phyloP scores from a whole-genome alignment of 208 protist species.

The Acanthamoeba royreba region DNA sequence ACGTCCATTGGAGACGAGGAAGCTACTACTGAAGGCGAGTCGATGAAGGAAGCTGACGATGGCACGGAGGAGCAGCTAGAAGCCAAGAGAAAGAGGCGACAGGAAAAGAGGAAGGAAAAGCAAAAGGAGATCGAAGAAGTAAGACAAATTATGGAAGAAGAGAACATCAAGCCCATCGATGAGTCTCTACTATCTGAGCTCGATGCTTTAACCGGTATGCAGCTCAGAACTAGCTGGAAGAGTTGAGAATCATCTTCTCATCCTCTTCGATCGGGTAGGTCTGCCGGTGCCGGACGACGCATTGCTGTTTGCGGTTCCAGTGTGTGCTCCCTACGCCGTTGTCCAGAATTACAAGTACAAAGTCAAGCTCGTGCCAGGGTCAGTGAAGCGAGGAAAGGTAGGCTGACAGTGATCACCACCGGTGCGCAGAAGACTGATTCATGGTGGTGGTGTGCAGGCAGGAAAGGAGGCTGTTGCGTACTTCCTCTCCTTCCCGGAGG shows the following conservation, averaged over 20 bases:
- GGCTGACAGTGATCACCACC: neutral
- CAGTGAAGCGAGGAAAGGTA: constrained; percentile 78
- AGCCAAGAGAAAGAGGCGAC: neutral
- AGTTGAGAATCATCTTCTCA: neutral
- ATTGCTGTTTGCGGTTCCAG: neutral
- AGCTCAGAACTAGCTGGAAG: neutral
- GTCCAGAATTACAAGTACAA: constrained; percentile 84
- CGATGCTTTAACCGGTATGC: neutral
- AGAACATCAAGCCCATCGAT: constrained; percentile 24
- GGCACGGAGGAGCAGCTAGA: neutral
- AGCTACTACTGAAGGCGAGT: neutral
- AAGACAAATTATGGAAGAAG: constrained; percentile 7
- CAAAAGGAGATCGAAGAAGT: constrained; percentile 12
- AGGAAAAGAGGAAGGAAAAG: constrained; percentile 37
- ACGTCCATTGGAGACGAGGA: too few relatives aligned
- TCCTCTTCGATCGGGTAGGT: neutral
- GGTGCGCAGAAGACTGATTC: neutral
- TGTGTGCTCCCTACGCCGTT: constrained; percentile 71
- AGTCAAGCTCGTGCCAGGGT: constrained; percentile 82
- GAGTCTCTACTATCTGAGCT: neutral
- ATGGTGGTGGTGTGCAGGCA: neutral
- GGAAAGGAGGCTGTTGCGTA: neutral
- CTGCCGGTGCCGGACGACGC: neutral
- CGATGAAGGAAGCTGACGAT: neutral
- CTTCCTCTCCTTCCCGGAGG: neutral